Evolutionary conservation across 2,329 filamentous ascomycete genomes (phyloP).

Genomic region (Stemphylium lycopersici): DNA sequence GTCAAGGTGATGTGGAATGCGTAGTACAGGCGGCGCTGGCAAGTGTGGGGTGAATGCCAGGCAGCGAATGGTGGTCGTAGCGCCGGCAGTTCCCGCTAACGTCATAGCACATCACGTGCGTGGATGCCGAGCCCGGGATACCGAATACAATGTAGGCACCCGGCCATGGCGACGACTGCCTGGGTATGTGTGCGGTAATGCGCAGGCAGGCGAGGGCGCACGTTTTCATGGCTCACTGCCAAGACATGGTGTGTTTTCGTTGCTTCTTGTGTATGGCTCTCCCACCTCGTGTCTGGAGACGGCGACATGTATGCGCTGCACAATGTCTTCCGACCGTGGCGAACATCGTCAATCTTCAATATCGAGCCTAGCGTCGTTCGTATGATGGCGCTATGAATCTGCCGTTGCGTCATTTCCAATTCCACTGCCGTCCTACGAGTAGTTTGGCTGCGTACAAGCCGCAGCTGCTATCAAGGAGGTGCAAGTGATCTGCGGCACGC

Average conservation of each 20-base stretch:
- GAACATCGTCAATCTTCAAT: neutral
- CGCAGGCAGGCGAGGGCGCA: neutral
- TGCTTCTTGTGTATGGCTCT: no score
- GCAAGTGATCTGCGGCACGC: conserved; percentile 13
- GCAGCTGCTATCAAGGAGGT: conserved; percentile 7
- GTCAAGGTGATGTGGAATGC: neutral
- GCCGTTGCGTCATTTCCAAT: neutral
- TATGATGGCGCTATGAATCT: neutral
- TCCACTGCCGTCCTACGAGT: neutral
- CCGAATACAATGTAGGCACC: neutral
- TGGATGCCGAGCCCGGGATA: neutral
- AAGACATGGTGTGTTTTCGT: neutral
- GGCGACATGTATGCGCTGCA: no score
- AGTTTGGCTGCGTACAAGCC: neutral
- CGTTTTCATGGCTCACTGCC: neutral
- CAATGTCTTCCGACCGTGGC: no score
- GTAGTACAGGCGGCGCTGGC: neutral
- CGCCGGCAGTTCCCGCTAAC: conserved; percentile 15
- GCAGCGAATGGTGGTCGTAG: conserved; percentile 13
- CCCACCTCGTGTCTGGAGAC: no score
- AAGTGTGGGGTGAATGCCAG: conserved; percentile 17
- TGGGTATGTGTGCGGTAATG: neutral
- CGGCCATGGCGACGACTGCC: neutral
- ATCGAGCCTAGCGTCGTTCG: neutral
- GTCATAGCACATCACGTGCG: conserved; percentile 18